Evolutionary conservation across 345 rosid species (phyloP).

Genomic region (Cardamine chenopodiifolia): DNA sequence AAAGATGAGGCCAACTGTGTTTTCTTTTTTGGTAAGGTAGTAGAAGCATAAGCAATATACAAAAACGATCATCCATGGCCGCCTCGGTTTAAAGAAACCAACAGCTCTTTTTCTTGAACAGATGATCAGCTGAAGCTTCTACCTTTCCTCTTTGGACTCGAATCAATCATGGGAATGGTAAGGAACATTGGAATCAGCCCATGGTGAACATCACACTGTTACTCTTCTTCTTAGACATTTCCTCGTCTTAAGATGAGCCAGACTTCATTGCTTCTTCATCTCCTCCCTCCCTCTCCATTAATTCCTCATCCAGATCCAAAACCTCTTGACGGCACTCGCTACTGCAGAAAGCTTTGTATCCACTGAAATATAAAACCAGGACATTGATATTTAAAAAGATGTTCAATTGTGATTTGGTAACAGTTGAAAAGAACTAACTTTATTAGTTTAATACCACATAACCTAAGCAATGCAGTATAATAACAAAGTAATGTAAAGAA

Average conservation of each 20-base stretch:
- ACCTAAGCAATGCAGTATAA: neutral
- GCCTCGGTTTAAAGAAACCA: conserved; percentile 35
- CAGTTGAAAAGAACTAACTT: neutral
- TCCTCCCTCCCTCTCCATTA: conserved; percentile 31
- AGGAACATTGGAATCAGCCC: conserved; percentile 12
- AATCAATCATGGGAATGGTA: conserved; percentile 26
- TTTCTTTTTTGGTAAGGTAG: neutral
- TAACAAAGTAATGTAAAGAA: conserved; percentile 4
- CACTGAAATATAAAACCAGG: conserved; percentile 51
- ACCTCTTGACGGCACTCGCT: conserved; percentile 60
- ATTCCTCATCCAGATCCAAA: conserved; percentile 58
- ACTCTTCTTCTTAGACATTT: conserved; percentile 33
- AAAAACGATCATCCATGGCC: conserved; percentile 46
- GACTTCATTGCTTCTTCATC: conserved; percentile 3
- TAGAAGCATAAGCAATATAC: conserved; percentile 46
- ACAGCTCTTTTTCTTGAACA: conserved; percentile 38
- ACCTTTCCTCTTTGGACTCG: conserved; percentile 34
- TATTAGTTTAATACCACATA: neutral
- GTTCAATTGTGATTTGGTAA: neutral
- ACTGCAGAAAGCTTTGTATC: conserved; percentile 88
- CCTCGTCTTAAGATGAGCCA: conserved; percentile 30
- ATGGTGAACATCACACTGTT: conserved; percentile 26
- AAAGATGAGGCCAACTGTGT: conserved; percentile 31
- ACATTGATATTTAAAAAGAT: neutral
- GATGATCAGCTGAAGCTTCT: conserved; percentile 45